These are phyloP conservation scores for Nicotiana noctiflora DNA, from an alignment of 257 asterid genomes.

Conservation along the genomic window DNA sequence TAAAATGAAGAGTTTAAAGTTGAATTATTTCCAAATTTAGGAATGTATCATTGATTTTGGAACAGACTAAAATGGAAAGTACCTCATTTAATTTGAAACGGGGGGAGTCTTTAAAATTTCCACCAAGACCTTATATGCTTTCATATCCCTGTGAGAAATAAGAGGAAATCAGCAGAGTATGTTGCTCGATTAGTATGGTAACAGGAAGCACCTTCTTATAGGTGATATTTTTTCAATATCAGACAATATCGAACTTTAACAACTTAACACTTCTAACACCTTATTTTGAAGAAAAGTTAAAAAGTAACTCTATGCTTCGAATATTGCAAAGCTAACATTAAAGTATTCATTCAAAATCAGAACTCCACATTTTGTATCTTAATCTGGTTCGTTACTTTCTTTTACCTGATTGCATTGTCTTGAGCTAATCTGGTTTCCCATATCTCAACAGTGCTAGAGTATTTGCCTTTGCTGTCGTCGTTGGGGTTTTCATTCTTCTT, in stretches of 20 bases:
- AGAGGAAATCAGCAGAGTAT: background rate
- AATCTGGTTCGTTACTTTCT: background rate
- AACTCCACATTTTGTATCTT: background rate
- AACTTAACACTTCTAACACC: background rate
- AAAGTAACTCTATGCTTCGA: background rate
- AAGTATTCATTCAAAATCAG: background rate
- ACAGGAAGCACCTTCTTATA: background rate
- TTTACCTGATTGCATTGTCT: background rate
- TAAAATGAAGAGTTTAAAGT: too few relatives aligned
- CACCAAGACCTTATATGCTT: background rate
- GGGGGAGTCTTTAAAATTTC: background rate
- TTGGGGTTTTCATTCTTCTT: conserved; percentile 77
- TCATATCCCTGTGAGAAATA: background rate
- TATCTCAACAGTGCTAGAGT: conserved; percentile 58
- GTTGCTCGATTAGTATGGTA: background rate
- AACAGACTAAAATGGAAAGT: too few relatives aligned
- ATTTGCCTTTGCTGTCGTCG: conserved; percentile 60
- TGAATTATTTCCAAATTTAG: too few relatives aligned
- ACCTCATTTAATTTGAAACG: too few relatives aligned
- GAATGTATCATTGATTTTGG: too few relatives aligned
- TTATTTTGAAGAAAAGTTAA: background rate
- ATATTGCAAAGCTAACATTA: background rate
- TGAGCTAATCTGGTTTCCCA: conserved; percentile 12
- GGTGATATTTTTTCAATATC: background rate
- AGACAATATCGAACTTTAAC: background rate